Base-by-base conservation (phyloP, 306 rosid genomes). In the Amphicarpaea edgeworthii region DNA sequence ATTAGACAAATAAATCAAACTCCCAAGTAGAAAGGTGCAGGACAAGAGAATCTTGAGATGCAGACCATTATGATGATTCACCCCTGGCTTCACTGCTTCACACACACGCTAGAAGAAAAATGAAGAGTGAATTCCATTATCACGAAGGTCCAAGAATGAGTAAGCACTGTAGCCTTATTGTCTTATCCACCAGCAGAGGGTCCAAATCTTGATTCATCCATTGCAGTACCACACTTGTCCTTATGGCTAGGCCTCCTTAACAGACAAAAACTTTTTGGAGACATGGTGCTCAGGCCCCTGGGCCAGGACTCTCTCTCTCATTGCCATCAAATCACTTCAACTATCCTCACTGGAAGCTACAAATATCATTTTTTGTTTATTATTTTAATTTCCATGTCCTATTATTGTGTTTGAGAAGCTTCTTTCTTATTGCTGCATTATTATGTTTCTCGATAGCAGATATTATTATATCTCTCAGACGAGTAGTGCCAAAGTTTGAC, bases 211-310 rank as follows among this genome's bases (percentile, higher is more conserved):
- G 75, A 79, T 58, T 60, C 74, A 75, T 54, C 40, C 10, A 67
- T 53, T 47, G 65, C 24, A 68, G 70, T 71, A 45, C 77, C 70
- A 72, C 8, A 71, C 80, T 59, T 76, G 86, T 82, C 85, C 55
- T 62, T 16, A 66, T 72, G 68, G 42, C 58, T 47, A 66, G 78
- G 24, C 59, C 75, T 32, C 69, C 81, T 51, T 43, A 60, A 28
- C 63, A 50, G 77, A 74, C 68, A 78, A 37, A 28, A 63, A 15
- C 63, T 69, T 79, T 47, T 47, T 40, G 28, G 62, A 57, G 68
- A 77, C 82, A 65, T 38, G 75, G 60, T 66, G 68, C 65, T 64
- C 20, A 19, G 73, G 38, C 73, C 69, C 64, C 43, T 51, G 68
- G 70, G n/a, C n/a, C n/a, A n/a, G 70, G 74, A 41, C 72, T 58